A percentile compares a stretch with the other conserved stretches of the same genome.
phyloP scores from a whole-genome alignment of 2,329 filamentous ascomycete genomes.

The Pseudogymnoascus sp. region DNA sequence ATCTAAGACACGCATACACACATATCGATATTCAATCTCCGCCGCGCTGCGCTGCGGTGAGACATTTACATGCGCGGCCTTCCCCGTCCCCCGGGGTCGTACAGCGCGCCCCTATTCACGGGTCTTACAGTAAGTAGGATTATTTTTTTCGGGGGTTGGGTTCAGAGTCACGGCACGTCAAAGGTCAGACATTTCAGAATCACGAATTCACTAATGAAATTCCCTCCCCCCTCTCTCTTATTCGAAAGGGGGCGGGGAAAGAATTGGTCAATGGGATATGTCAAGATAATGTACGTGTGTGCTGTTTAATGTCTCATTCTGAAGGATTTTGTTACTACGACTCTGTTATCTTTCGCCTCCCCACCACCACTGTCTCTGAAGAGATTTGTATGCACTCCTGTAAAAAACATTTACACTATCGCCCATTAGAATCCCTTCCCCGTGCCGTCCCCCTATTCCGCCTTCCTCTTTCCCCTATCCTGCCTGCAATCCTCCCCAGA shows the following conservation, averaged over 20 bases:
- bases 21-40: not conserved
- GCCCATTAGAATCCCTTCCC: constrained; percentile 2
- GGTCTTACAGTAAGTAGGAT: too few relatives aligned
- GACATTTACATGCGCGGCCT: not conserved
- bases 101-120: not conserved
- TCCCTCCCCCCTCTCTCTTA: not conserved
- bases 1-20: not conserved
- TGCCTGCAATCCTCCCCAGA: not conserved
- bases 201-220: not conserved
- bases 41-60: too few relatives aligned
- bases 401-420: not conserved
- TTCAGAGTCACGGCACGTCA: too few relatives aligned
- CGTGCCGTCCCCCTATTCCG: not conserved
- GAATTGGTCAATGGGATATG: not conserved
- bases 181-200: too few relatives aligned
- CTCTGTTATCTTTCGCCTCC: not conserved
- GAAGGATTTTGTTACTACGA: not conserved
- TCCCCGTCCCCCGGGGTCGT: too few relatives aligned
- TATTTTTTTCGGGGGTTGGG: too few relatives aligned
- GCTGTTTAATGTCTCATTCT: not conserved
- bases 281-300: not conserved
- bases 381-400: not conserved
- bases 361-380: not conserved
- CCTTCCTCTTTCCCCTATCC: not conserved
- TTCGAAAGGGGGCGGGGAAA: not conserved